Conservation (phyloP, 345 rosid species). For the Camelina laxa region DNA sequence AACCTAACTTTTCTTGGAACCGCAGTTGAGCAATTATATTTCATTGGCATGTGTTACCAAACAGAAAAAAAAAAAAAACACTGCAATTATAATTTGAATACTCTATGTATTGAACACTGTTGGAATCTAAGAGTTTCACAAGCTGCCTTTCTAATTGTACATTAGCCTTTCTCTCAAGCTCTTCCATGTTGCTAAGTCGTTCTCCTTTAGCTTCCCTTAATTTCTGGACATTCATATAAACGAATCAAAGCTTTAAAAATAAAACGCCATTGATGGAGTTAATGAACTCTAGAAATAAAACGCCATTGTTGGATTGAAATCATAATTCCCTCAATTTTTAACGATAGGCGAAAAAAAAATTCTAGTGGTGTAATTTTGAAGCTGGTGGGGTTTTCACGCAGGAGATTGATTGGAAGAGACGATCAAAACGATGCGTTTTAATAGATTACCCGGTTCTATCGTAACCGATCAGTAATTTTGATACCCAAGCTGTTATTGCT, state of each 20-base stretch:
- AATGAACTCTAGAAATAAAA: constrained; percentile 51
- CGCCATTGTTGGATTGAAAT: too few species aligned
- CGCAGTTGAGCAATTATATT: constrained; percentile 4
- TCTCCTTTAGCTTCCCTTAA: constrained; percentile 69
- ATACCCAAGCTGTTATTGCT: too few species aligned
- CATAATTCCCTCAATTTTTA: too few species aligned
- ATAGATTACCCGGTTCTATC: too few species aligned
- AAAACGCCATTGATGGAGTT: constrained; percentile 44
- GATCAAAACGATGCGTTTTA: too few species aligned
- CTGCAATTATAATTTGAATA: constrained; percentile 57
- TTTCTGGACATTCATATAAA: constrained; percentile 60
- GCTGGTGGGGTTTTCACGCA: too few species aligned
- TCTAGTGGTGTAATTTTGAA: too few species aligned
- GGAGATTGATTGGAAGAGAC: too few species aligned
- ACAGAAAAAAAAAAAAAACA: constrained; percentile 14
- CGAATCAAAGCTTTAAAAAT: constrained; percentile 14
- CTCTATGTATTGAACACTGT: constrained; percentile 87
- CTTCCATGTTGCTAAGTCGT: constrained; percentile 69
- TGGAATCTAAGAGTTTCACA: constrained; percentile 74
- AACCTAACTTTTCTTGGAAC: not conserved
- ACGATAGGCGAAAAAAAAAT: too few species aligned
- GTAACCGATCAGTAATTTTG: too few species aligned
- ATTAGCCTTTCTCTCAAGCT: constrained; percentile 74
- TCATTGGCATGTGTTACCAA: constrained; percentile 2
- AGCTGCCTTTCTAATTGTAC: constrained; percentile 90